Conservation (phyloP, 2,329 filamentous ascomycete species). For the Fusarium cicatricum region DNA sequence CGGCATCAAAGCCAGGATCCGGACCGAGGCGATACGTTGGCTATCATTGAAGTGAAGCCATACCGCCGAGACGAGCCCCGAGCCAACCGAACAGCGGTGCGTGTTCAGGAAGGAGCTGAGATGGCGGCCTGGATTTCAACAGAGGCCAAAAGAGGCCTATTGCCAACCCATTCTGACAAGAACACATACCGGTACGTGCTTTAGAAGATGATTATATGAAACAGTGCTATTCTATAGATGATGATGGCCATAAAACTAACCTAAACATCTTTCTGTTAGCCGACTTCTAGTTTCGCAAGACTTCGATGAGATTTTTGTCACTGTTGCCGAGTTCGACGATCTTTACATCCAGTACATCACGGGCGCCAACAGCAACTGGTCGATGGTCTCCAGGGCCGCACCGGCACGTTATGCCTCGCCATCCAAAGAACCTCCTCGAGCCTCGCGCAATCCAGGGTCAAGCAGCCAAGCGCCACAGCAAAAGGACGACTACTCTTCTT, state of each 20-base stretch:
- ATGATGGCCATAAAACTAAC: neutral
- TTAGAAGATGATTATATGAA: neutral
- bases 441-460: neutral
- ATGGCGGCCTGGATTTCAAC: conserved; percentile 17
- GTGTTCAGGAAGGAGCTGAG: conserved; percentile 11
- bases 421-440: too few species aligned
- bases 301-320: conserved; percentile 12
- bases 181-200: neutral
- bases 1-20: neutral
- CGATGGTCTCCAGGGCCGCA: too few species aligned
- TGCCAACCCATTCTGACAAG: neutral
- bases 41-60: conserved; percentile 18
- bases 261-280: neutral
- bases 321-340: conserved; percentile 11
- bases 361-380: neutral
- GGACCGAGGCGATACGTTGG: neutral
- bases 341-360: conserved; percentile 12
- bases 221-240: too few species aligned
- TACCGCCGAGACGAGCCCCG: neutral
- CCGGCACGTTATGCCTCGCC: neutral
- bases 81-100: neutral
- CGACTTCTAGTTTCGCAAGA: conserved; percentile 13
- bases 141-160: neutral
- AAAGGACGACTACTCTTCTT: too few species aligned
- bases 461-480: too few species aligned